A percentile compares a stretch with the other conserved stretches of the same genome.
Conservation (phyloP, 306 rosid genomes). For the Dalbergia cultrata region DNA sequence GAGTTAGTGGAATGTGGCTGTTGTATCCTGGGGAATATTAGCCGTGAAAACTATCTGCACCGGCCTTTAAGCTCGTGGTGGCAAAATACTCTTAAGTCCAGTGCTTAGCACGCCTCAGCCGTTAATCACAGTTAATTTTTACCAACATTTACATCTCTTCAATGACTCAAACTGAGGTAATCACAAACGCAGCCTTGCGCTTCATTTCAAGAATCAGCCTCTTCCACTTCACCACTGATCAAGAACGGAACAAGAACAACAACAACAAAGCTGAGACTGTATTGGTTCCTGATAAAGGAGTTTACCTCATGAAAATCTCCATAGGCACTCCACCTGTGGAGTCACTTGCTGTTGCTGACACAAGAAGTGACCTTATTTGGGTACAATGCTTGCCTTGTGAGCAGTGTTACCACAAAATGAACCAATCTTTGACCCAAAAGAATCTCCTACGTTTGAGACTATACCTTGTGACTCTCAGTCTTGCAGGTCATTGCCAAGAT, state of each 20-base stretch:
- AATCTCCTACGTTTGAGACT: neutral
- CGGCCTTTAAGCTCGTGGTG: no score
- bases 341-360: conserved; percentile 8
- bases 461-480: neutral
- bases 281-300: neutral
- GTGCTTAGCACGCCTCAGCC: no score
- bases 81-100: no score
- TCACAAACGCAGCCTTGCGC: neutral
- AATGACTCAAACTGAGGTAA: neutral
- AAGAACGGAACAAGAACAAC: neutral
- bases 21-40: no score
- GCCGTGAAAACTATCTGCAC: no score
- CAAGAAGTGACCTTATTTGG: conserved; percentile 38
- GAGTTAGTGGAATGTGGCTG: no score
- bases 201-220: neutral
- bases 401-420: neutral
- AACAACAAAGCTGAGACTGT: neutral
- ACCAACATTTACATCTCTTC: conserved; percentile 4
- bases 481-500: neutral
- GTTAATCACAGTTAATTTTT: no score
- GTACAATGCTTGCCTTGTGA: conserved; percentile 26
- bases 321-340: conserved; percentile 14
- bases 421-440: neutral
- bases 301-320: conserved; percentile 17
- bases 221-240: neutral